Conservation (phyloP, 192 early-diverging fungal genomes). For the Umbelopsis sp. region DNA sequence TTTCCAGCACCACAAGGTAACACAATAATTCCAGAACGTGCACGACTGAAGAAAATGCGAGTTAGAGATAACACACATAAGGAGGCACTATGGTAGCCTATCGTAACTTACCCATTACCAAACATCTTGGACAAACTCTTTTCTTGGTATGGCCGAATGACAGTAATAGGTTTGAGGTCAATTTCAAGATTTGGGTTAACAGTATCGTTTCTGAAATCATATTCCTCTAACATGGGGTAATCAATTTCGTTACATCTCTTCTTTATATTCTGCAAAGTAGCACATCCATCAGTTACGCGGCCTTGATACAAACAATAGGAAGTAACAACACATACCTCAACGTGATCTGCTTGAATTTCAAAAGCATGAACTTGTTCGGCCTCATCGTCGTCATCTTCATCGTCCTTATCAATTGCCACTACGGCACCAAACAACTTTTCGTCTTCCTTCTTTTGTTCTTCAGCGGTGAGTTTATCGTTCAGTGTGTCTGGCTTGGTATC, state of each 20-base stretch:
- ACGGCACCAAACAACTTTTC: conserved; percentile 46
- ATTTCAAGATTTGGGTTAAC: conserved; percentile 62
- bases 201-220: conserved; percentile 90
- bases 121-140: conserved; percentile 98
- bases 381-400: conserved; percentile 74
- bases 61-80: background rate
- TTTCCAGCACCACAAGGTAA: conserved; percentile 98
- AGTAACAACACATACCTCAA: conserved; percentile 50
- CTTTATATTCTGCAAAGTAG: conserved; percentile 59
- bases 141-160: conserved; percentile 89
- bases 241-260: conserved; percentile 89
- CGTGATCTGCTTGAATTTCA: conserved; percentile 66
- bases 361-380: conserved; percentile 78
- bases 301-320: background rate
- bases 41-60: conserved; percentile 43
- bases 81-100: background rate
- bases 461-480: conserved; percentile 22
- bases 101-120: conserved; percentile 52
- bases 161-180: conserved; percentile 93
- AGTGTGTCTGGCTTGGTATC: conserved; percentile 32
- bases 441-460: conserved; percentile 33
- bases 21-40: conserved; percentile 96
- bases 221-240: conserved; percentile 95
- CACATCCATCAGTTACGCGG: background rate
- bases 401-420: conserved; percentile 56